Percentiles rank a stretch among this genome's conserved stretches.
Conservation (phyloP, 1,284 basidiomycete species). For the Sporisorium scitamineum region DNA sequence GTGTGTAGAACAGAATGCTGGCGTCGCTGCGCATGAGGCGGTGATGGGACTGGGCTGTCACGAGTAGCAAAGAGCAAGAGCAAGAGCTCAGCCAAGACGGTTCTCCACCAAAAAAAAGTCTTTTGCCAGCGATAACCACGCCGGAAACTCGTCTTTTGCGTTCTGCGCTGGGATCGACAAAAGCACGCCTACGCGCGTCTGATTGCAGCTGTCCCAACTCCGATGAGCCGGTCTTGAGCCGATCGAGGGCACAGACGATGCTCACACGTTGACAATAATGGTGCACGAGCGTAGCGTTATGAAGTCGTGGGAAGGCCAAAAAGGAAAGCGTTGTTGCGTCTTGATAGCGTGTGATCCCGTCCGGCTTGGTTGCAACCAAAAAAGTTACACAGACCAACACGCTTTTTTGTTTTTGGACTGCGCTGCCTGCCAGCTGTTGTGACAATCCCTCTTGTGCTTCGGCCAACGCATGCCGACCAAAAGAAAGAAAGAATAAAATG, state of each 20-base stretch:
- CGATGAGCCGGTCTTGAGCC: too few relatives aligned
- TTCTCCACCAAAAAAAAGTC: too few relatives aligned
- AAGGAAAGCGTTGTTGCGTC: not conserved
- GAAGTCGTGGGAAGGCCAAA: conserved; percentile 1
- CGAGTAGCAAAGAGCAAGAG: too few relatives aligned
- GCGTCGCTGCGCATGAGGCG: too few relatives aligned
- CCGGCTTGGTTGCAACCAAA: not conserved
- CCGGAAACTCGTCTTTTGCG: not conserved
- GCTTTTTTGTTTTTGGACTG: not conserved
- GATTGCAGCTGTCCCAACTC: not conserved
- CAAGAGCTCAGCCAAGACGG: too few relatives aligned
- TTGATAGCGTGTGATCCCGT: not conserved
- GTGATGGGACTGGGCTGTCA: too few relatives aligned
- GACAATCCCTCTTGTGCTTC: not conserved
- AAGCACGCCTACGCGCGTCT: not conserved
- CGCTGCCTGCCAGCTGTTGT: not conserved
- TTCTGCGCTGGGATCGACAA: not conserved
- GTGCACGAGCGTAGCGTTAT: not conserved
- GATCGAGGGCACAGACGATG: too few relatives aligned
- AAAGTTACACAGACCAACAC: conserved; percentile 2
- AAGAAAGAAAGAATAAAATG: not conserved
- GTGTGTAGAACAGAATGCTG: too few relatives aligned
- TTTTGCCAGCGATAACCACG: too few relatives aligned
- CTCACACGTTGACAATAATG: too few relatives aligned
- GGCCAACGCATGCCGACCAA: too few relatives aligned